These are phyloP conservation scores for Pseudisothecium myosuroides DNA, from an alignment of 225 moss, liverwort and hornwort genomes.

Conservation along the genomic window DNA sequence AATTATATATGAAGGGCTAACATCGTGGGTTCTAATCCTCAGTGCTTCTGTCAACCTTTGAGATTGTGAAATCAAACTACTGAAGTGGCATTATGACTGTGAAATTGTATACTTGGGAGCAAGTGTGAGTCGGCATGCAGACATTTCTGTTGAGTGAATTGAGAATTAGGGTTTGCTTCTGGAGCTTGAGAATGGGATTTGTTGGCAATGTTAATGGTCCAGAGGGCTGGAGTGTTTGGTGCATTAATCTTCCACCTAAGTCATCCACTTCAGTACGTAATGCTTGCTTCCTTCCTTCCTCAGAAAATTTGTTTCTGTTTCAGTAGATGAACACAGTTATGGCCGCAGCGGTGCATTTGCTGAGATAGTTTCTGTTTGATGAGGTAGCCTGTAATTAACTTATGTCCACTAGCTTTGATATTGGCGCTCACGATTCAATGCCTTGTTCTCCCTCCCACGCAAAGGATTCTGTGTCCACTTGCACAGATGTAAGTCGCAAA, in stretches of 20 bases:
- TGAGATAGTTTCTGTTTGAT: not conserved
- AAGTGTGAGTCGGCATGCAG: not conserved
- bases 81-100: not conserved
- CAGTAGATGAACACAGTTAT: not conserved
- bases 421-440: not conserved
- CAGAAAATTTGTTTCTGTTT: not conserved
- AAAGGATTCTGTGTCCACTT: not conserved
- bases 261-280: not conserved
- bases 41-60: not conserved
- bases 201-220: not conserved
- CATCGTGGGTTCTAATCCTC: not conserved
- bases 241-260: not conserved
- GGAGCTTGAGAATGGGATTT: not conserved
- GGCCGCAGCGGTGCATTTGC: not conserved
- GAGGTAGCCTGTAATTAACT: not conserved
- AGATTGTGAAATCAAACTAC: not conserved
- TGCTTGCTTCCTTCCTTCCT: not conserved
- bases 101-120: not conserved
- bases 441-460: not conserved
- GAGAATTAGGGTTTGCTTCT: not conserved
- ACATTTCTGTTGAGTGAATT: not conserved
- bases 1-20: too few relatives aligned
- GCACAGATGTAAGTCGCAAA: not conserved
- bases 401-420: not conserved
- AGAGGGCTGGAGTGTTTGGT: not conserved